Conservation (phyloP, 768 basidiomycete species). For the Boletus reticulatus region DNA sequence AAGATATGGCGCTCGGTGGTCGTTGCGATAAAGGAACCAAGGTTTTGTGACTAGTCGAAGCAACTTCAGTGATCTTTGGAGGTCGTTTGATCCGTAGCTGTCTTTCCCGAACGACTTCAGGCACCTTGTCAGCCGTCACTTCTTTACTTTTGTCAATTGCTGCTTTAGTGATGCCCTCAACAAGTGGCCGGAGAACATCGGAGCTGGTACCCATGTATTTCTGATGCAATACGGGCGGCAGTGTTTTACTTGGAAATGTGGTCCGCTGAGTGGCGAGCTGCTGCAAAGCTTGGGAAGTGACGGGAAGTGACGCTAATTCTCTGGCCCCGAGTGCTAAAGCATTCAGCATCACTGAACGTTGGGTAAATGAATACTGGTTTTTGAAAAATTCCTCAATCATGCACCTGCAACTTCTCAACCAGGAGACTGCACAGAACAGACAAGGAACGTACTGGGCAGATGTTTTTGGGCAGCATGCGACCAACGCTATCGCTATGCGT, state of each 20-base stretch:
- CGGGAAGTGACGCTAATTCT: constrained; percentile 63
- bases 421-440: neutral
- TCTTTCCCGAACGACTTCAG: constrained; percentile 69
- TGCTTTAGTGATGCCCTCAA: constrained; percentile 59
- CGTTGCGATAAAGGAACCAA: neutral
- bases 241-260: constrained; percentile 77
- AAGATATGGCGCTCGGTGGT: constrained; percentile 33
- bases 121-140: constrained; percentile 50
- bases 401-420: constrained; percentile 43
- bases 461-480: constrained; percentile 73
- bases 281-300: constrained; percentile 26
- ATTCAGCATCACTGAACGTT: constrained; percentile 83
- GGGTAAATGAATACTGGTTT: constrained; percentile 85
- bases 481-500: constrained; percentile 72
- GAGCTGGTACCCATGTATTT: constrained; percentile 54
- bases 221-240: constrained; percentile 70
- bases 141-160: constrained; percentile 64
- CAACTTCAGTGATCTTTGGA: constrained; percentile 45
- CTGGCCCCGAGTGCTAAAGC: constrained; percentile 83
- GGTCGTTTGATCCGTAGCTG: constrained; percentile 62
- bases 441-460: constrained; percentile 70
- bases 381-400: constrained; percentile 93
- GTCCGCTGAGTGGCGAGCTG: constrained; percentile 35
- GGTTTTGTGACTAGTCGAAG: constrained; percentile 19
- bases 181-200: constrained; percentile 49